phyloP scores from a whole-genome alignment of 2,329 filamentous ascomycete species.

The Dactylellina haptotyla region DNA sequence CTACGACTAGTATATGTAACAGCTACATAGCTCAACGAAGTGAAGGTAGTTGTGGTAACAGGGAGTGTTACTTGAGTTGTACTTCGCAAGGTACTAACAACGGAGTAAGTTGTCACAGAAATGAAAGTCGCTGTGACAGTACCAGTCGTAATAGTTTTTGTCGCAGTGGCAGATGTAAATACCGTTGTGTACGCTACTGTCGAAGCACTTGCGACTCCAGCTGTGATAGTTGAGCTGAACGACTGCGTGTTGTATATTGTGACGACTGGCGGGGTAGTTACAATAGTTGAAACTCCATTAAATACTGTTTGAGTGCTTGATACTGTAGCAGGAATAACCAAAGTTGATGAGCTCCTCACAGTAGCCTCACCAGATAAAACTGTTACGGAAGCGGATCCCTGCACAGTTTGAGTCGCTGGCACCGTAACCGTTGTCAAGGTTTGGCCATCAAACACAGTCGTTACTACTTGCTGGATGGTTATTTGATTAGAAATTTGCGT shows the following conservation, averaged over 20 bases:
- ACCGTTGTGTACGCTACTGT: not conserved
- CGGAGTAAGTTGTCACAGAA: not conserved
- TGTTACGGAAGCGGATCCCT: not conserved
- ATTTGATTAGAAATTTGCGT: not conserved
- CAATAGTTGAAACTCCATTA: not conserved
- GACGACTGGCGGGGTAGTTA: not conserved
- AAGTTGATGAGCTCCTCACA: not conserved
- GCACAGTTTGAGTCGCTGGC: not conserved
- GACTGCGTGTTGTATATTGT: not conserved
- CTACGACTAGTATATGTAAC: not conserved
- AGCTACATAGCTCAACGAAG: slow-evolving; percentile 2
- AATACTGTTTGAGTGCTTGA: slow-evolving; percentile 5
- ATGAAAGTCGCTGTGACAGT: not conserved
- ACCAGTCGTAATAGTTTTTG: not conserved
- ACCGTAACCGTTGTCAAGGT: not conserved
- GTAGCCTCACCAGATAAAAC: not conserved
- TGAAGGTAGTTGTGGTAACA: slow-evolving; percentile 7
- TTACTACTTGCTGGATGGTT: not conserved
- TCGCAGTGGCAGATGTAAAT: not conserved
- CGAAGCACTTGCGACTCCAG: not conserved
- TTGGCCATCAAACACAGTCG: not conserved
- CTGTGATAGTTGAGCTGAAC: slow-evolving; percentile 6
- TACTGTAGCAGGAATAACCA: not conserved
- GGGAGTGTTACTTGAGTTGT: slow-evolving; percentile 8
- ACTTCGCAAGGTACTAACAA: not conserved